Conservation (phyloP, 768 basidiomycete genomes). For the Imleria badia region DNA sequence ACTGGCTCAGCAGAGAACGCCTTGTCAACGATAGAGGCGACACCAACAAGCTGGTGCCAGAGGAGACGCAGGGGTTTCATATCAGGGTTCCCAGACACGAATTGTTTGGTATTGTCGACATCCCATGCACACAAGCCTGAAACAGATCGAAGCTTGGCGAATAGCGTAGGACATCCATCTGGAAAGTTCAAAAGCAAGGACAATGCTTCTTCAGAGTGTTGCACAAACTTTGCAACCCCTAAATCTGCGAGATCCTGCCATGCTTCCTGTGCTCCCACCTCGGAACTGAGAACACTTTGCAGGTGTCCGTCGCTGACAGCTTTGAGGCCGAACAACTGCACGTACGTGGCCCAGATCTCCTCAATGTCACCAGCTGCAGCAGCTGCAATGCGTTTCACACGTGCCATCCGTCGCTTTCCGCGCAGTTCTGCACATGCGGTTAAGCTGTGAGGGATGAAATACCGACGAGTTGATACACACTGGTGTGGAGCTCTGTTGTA, state of each 20-base stretch:
- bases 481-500: neutral
- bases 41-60: slow-evolving; percentile 9
- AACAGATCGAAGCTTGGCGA: neutral
- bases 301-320: neutral
- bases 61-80: slow-evolving; percentile 4
- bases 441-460: no score
- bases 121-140: slow-evolving; percentile 3
- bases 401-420: neutral
- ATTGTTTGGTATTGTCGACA: neutral
- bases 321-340: neutral
- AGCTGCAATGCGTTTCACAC: neutral
- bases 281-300: neutral
- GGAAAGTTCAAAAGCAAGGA: slow-evolving; percentile 1
- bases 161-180: neutral
- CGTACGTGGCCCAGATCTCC: slow-evolving; percentile 8
- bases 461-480: neutral
- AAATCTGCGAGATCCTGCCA: neutral
- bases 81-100: neutral
- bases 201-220: neutral
- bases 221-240: neutral
- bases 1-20: neutral
- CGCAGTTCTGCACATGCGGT: neutral
- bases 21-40: slow-evolving; percentile 4
- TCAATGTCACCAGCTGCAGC: slow-evolving; percentile 2
- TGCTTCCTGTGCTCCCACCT: neutral